Conservation (phyloP, 257 asterid species). For the Pogostemon cablin region DNA sequence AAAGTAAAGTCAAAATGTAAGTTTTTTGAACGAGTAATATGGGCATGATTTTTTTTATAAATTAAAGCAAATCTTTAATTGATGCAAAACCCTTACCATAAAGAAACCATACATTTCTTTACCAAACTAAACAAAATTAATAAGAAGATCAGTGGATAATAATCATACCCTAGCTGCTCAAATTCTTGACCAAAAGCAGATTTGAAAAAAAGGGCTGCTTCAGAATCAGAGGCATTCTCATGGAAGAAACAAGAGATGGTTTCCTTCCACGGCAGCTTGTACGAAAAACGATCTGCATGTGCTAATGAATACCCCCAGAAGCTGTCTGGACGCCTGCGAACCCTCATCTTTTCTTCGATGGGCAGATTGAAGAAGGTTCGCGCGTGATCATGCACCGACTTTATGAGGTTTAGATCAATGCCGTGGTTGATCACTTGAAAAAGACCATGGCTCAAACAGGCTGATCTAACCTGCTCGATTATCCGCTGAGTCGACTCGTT, state of each 20-base stretch:
- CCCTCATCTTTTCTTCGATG: constrained; percentile 40
- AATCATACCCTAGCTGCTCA: constrained; percentile 49
- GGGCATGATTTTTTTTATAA: no score
- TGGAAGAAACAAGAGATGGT: constrained; percentile 36
- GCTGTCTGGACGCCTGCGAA: constrained; percentile 37
- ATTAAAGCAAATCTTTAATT: no score
- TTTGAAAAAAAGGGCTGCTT: constrained; percentile 40
- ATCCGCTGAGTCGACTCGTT: constrained; percentile 17
- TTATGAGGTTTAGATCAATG: constrained; percentile 37
- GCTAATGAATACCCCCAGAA: constrained; percentile 48
- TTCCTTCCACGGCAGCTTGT: constrained; percentile 54
- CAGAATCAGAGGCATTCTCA: constrained; percentile 30
- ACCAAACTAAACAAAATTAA: not conserved
- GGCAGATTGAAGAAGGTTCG: constrained; percentile 49
- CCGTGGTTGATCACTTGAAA: constrained; percentile 57
- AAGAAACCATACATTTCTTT: no score
- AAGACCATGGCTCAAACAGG: constrained; percentile 52
- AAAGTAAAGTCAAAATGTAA: no score
- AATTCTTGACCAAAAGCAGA: constrained; percentile 51
- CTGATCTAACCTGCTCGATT: constrained; percentile 32
- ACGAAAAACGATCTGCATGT: constrained; percentile 47
- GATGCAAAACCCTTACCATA: no score
- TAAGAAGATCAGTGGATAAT: not conserved
- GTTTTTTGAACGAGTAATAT: no score
- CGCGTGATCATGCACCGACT: constrained; percentile 31